Evolutionary conservation across 106 monocot species (phyloP), one percentile per base, ranked within the genome.

Genomic region (Acorus calamus): DNA sequence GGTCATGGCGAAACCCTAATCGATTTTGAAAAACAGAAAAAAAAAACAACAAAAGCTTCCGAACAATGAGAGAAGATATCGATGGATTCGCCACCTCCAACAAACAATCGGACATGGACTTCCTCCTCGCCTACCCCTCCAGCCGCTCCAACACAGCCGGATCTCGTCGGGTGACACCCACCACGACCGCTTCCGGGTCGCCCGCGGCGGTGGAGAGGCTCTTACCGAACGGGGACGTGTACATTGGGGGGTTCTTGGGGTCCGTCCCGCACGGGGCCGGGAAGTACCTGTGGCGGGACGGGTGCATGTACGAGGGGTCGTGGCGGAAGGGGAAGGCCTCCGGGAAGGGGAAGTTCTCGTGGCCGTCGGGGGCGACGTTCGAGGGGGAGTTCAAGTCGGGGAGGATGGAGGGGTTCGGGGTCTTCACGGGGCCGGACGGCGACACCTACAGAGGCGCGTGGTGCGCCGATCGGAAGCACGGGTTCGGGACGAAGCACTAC

Each of bases 321-420:
- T 83, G 83, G 80, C 68, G 77, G 47, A 77, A 80, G n/a, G 87
- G 80, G 8, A 83, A 80, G 75, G 83, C 87, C 6, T 48, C 80
- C 55, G 88, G 88, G 60, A 62, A 68, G 60, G 88, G 88, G 2
- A 78, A 78, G 67, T 84, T 88, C 77, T 88, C 83, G 13, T 84
- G 84, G 88, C 83, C 88, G 9, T 80, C 83, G 7, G 83, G 83
- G 28, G 88, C 80, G 8, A 84, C 84, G 0, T 89, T 78, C 69
- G 83, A 87, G 59, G 87, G 83, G 44, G 73, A 77, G 60, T 80
- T 87, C 66, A 55, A 68, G 10, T 67, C 60, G 61, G 83, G 87
- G 5, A 59, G 84, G 47, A 84, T 84, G 79, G 81, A 89, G 62
- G 88, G 88, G 3, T 69, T 66, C 55, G 84, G 79, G 4, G 74